Evolutionary conservation across 2,329 filamentous ascomycete genomes (phyloP).

Genomic region (Ceratocystis albifundus): DNA sequence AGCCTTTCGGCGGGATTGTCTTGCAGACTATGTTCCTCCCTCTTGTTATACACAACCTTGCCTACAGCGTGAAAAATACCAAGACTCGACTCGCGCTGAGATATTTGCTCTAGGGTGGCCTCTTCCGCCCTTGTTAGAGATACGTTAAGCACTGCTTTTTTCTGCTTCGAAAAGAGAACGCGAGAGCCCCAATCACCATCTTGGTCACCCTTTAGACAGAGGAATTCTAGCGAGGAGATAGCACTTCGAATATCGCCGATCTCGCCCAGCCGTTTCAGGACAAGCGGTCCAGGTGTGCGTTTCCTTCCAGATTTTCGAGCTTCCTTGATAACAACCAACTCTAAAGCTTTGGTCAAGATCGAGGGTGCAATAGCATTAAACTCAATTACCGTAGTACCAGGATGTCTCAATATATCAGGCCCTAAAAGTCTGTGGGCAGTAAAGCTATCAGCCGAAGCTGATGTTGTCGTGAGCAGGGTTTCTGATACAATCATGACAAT

Average conservation of each 20-base stretch:
- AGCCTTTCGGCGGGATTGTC: constrained; percentile 38
- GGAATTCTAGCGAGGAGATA: constrained; percentile 82
- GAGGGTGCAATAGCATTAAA: constrained; percentile 90
- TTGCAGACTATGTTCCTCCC: constrained; percentile 30
- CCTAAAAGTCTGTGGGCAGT: constrained; percentile 85
- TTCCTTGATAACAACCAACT: constrained; percentile 74
- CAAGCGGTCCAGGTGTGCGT: constrained; percentile 63
- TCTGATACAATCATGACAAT: constrained; percentile 88
- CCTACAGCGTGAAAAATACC: constrained; percentile 95
- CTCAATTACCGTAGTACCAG: constrained; percentile 67
- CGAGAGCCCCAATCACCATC: constrained; percentile 59
- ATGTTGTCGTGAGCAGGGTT: constrained; percentile 73
- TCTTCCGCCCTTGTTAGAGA: constrained; percentile 63
- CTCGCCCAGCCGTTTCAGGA: constrained; percentile 69
- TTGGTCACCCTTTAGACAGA: constrained; percentile 67
- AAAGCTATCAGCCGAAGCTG: constrained; percentile 77
- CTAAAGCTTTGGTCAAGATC: constrained; percentile 71
- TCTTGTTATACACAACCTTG: constrained; percentile 93
- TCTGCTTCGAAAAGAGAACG: constrained; percentile 57
- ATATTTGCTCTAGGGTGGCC: constrained; percentile 68
- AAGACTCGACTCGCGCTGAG: constrained; percentile 75
- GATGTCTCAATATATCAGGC: constrained; percentile 71
- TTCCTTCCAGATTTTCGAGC: constrained; percentile 63
- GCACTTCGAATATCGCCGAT: constrained; percentile 87
- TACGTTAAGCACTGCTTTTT: constrained; percentile 48